Percentiles rank a stretch among this genome's conserved stretches.
These are phyloP conservation scores for Helichrysum umbraculigerum DNA, from an alignment of 129 eudicot species.

Conservation along the genomic window DNA sequence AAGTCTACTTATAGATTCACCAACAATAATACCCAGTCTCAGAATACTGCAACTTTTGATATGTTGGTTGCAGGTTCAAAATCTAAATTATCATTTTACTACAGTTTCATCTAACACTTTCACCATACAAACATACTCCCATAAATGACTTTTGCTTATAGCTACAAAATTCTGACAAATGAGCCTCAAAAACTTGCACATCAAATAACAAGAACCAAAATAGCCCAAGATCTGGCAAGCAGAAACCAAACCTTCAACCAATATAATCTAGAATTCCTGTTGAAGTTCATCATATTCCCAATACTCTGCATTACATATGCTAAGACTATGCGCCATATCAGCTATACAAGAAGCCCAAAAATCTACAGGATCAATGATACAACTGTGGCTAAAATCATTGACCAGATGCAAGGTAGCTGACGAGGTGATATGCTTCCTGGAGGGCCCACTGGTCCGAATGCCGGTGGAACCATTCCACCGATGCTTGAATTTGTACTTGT, in stretches of 20 bases:
- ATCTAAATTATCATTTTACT: neutral
- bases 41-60: neutral
- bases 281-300: slow-evolving; percentile 22
- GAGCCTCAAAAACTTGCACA: slow-evolving; percentile 27
- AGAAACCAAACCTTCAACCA: slow-evolving; percentile 23
- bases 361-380: slow-evolving; percentile 28
- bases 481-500: slow-evolving; percentile 65
- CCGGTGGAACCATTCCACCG: slow-evolving; percentile 49
- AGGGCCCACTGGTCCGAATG: slow-evolving; percentile 71
- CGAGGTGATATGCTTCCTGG: slow-evolving; percentile 37
- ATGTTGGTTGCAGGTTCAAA: neutral
- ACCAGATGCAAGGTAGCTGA: slow-evolving; percentile 28
- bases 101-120: neutral
- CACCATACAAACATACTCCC: slow-evolving; percentile 14
- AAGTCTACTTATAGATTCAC: too few species aligned
- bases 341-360: slow-evolving; percentile 33
- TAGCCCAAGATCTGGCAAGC: slow-evolving; percentile 20
- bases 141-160: slow-evolving; percentile 15
- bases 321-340: slow-evolving; percentile 24
- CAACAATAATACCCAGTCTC: too few species aligned
- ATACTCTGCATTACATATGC: slow-evolving; percentile 13
- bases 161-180: slow-evolving; percentile 19
- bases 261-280: slow-evolving; percentile 33
- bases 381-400: slow-evolving; percentile 31
- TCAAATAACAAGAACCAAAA: slow-evolving; percentile 4